phyloP scores from a whole-genome alignment of 352 stramenopile species.

The Globisporangium irregulare region DNA sequence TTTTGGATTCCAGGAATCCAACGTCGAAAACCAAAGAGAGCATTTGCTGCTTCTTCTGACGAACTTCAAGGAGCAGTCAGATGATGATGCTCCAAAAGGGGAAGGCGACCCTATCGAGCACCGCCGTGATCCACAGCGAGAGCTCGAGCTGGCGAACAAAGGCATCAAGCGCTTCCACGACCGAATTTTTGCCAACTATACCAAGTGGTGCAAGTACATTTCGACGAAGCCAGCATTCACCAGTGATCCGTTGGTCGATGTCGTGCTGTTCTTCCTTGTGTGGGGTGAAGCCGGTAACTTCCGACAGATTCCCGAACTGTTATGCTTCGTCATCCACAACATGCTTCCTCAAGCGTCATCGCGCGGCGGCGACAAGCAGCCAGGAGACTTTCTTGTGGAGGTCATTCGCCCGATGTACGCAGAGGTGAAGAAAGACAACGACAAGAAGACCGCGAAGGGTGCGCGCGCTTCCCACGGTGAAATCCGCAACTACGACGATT shows the following conservation, averaged over 20 bases:
- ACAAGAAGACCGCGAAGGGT: constrained; percentile 86
- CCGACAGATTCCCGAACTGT: constrained; percentile 70
- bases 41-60: constrained; percentile 78
- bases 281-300: constrained; percentile 88
- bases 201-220: constrained; percentile 88
- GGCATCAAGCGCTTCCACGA: constrained; percentile 74
- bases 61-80: constrained; percentile 77
- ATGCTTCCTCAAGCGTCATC: constrained; percentile 69
- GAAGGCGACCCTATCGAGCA: constrained; percentile 34
- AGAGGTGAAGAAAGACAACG: constrained; percentile 83
- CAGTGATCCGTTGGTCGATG: constrained; percentile 74
- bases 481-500: constrained; percentile 88
- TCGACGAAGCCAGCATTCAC: constrained; percentile 76
- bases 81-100: constrained; percentile 36
- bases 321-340: constrained; percentile 81
- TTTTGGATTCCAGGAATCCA: constrained; percentile 95
- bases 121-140: constrained; percentile 61
- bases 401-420: constrained; percentile 84
- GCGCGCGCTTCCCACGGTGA: constrained; percentile 64
- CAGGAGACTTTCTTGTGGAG: constrained; percentile 61
- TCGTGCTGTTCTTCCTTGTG: constrained; percentile 82
- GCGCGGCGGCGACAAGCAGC: constrained; percentile 49
- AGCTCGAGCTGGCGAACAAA: constrained; percentile 71
- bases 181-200: constrained; percentile 83
- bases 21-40: constrained; percentile 75